A percentile compares a stretch with the other conserved stretches of the same genome.
These are phyloP conservation scores for Cadophora sp. DNA, from an alignment of 2,329 filamentous ascomycete species.

Conservation along the genomic window DNA sequence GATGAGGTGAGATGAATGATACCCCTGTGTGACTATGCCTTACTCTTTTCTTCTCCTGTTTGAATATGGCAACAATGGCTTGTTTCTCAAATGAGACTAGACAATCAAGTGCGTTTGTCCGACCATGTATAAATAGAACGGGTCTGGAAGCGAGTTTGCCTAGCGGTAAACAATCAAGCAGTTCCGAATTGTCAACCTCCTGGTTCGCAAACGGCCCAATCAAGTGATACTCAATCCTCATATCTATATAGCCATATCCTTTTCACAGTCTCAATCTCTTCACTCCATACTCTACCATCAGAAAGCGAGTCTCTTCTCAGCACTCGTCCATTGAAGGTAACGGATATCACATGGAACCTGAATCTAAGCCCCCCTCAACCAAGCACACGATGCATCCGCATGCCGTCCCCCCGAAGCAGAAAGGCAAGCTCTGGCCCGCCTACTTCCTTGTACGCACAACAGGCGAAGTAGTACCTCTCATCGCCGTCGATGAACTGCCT, in stretches of 20 bases:
- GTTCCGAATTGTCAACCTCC: background rate
- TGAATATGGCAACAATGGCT: background rate
- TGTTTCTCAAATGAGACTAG: background rate
- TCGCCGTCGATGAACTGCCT: slow-evolving; percentile 60
- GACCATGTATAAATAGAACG: background rate
- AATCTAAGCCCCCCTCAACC: background rate
- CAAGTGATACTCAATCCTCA: background rate
- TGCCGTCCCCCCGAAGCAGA: background rate
- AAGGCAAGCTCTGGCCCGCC: slow-evolving; percentile 37
- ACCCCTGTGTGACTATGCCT: slow-evolving; percentile 16
- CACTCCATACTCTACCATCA: background rate
- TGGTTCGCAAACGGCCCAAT: slow-evolving; percentile 1
- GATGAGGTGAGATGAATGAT: slow-evolving; percentile 51
- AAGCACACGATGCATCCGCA: slow-evolving; percentile 7
- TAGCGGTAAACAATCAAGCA: background rate
- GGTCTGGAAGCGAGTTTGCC: slow-evolving; percentile 16
- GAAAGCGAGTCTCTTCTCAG: background rate
- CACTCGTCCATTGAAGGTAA: background rate
- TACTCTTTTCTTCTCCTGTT: background rate
- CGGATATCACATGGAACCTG: background rate
- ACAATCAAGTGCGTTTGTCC: slow-evolving; percentile 11
- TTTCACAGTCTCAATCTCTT: background rate
- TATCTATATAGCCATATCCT: background rate
- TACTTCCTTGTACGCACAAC: slow-evolving; percentile 55
- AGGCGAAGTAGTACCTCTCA: slow-evolving; percentile 57